These are phyloP conservation scores for Psidium guajava DNA, from an alignment of 345 rosid genomes.

Conservation along the genomic window DNA sequence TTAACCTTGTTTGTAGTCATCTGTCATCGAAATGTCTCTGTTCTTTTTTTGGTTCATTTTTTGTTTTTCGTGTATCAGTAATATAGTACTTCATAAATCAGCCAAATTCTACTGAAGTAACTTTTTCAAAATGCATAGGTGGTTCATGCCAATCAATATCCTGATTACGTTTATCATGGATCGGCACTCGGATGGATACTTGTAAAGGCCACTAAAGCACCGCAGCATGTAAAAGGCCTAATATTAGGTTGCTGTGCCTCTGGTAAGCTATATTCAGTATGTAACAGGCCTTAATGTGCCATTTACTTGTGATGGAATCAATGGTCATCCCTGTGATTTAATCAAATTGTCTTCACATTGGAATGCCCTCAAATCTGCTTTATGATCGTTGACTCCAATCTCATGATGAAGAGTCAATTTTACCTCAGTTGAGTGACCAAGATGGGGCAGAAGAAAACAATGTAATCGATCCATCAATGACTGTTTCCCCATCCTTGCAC, in stretches of 20 bases:
- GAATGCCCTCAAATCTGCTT: not conserved
- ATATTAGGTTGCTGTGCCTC: constrained; percentile 43
- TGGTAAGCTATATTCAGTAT: constrained; percentile 8
- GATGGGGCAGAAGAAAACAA: not conserved
- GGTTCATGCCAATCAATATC: constrained; percentile 54
- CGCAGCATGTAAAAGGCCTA: constrained; percentile 35
- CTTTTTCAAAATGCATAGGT: constrained; percentile 10
- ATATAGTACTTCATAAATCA: not conserved
- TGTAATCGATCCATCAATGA: not conserved
- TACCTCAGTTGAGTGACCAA: not conserved
- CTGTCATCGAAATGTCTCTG: not conserved
- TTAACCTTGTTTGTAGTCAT: not conserved
- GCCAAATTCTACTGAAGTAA: not conserved
- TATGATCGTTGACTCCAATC: not conserved
- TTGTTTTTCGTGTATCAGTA: not conserved
- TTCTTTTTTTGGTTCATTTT: not conserved
- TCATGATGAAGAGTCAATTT: not conserved
- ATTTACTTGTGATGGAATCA: not conserved
- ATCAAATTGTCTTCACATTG: not conserved
- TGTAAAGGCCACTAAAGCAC: constrained; percentile 22
- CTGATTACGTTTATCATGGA: constrained; percentile 25
- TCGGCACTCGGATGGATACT: constrained; percentile 41
- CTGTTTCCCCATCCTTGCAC: not conserved
- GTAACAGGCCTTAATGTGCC: not conserved
- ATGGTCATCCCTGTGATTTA: not conserved